Base-by-base conservation (phyloP, 176 grass and related monocot genomes). In the Bolboschoenus planiculmis region DNA sequence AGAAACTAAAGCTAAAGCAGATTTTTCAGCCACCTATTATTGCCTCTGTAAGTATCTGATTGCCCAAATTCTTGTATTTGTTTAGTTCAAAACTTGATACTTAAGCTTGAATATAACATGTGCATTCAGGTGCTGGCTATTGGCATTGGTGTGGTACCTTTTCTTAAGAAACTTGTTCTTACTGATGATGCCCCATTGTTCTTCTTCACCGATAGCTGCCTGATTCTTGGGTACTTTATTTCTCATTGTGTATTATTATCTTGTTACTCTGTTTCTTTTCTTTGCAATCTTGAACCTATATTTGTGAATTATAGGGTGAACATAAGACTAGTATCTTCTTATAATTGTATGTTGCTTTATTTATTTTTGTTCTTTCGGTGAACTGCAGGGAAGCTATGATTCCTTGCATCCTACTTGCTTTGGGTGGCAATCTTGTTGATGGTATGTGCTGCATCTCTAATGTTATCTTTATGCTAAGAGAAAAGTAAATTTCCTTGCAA, bases 121-220 rank as follows among this genome's bases (percentile, higher is more conserved):
- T 77, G 56, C 57, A 10, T 71, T 74, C 93, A 99, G 97, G 34
- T 56, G 11, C 74, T 99, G 64, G 97, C 97, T 74, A 99, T 99
- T 83, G 58, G 40, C 37, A 93, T 93, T 40, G 93, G 97, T 51
- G 33, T 90, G 43, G 81, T 95, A 40, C 97, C 97, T 58, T 83
- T 99, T 81, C 87, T 99, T 65, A 99, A 99, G 91, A 88, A 90
- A 78, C 87, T 99, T 48, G 37, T 99, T 54, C 90, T 99, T 59
- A 93, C 93, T 2, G 89, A 96, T 89, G 92, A 99, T 56, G 97
- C 97, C 2, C 97, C 97, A 58, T 84, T 99, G 10, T 99, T 99
- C 93, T 99, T 99, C 82, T 90, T 99, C 72, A 99, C 97, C n/a
- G 97, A 99, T 56, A 99, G 97, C 84, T 99, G 97, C n/a, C 93